These are phyloP conservation scores for Globisporangium orthogonon DNA, from an alignment of 352 stramenopile species.

Conservation along the genomic window DNA sequence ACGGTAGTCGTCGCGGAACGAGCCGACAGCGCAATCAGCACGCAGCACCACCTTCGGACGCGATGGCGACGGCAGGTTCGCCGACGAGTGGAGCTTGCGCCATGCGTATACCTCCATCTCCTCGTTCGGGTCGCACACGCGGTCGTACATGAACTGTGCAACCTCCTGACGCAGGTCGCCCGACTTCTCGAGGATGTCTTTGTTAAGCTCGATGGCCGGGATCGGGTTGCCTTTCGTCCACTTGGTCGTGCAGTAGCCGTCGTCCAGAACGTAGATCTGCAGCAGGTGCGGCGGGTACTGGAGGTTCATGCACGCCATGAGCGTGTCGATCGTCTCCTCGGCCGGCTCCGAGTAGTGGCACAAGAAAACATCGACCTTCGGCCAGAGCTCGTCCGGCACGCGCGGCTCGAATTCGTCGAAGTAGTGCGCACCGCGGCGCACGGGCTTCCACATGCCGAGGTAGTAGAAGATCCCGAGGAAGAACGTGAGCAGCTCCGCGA, in stretches of 20 bases:
- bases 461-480: constrained; percentile 76
- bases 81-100: constrained; percentile 81
- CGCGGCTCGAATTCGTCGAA: constrained; percentile 83
- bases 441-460: constrained; percentile 87
- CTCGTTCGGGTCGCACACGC: constrained; percentile 80
- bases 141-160: constrained; percentile 87
- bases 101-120: constrained; percentile 86
- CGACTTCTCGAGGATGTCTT: constrained; percentile 49
- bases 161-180: constrained; percentile 80
- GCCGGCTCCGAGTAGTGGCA: constrained; percentile 80
- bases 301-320: constrained; percentile 85
- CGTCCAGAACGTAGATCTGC: constrained; percentile 83
- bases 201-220: constrained; percentile 16
- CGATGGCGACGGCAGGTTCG: constrained; percentile 65
- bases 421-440: constrained; percentile 83
- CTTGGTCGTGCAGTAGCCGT: constrained; percentile 80
- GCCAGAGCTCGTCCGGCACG: constrained; percentile 78
- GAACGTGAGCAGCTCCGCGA: constrained; percentile 62
- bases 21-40: constrained; percentile 66
- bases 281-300: constrained; percentile 84
- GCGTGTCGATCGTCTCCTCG: constrained; percentile 80
- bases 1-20: constrained; percentile 82
- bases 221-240: constrained; percentile 74
- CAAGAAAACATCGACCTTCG: constrained; percentile 79
- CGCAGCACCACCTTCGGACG: constrained; percentile 71